Evolutionary conservation across 169 alveolate species (phyloP), one percentile per base, ranked within the genome.

Genomic region (Plasmodium yoelii): DNA sequence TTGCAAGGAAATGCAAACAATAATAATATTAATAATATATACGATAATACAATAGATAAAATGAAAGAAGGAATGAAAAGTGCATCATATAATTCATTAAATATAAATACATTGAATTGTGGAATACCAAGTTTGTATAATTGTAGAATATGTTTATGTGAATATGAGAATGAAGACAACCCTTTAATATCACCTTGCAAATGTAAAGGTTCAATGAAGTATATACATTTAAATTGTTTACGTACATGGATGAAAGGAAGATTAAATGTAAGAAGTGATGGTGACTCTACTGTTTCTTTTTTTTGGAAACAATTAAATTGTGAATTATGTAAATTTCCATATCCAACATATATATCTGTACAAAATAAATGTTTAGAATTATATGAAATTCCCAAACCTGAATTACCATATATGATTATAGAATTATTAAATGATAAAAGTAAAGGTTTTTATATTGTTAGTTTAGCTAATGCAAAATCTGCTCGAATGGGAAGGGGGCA

Each of bases 111-210:
- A 34, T 24, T 51, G 19, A 75, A 64, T 22, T 46, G 8, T 18
- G 24, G 64, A 47, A 61, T 42, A 3, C 88, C 87, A 8, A 82
- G 77, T 55, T 57, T 87, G 53, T 77, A 77, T 56, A 71, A 69
- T 24, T 97, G 99, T 86, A 93, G 98, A 75, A 96, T 97, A 56
- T 97, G 99, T 67, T 92, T 97, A 72, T 94, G 96, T 55, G 95
- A 94, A 63, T 95, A 93, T 61, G 97, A 93, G 8, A 95, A 93
- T 24, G 91, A 86, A 5, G 95, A 94, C 18, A 96, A 95, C 12
- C 99, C 99, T 13, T 97, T 98, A 84, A 94, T 99, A 57, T 92
- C 97, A 9, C 99, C 99, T 1, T 99, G 99, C 74, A 96, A 95
- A 59, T 99, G 99, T 88, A 94, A 94, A 74, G 99, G 99, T 1